phyloP scores from a whole-genome alignment of 768 basidiomycete species.

The Trametes sanguinea region DNA sequence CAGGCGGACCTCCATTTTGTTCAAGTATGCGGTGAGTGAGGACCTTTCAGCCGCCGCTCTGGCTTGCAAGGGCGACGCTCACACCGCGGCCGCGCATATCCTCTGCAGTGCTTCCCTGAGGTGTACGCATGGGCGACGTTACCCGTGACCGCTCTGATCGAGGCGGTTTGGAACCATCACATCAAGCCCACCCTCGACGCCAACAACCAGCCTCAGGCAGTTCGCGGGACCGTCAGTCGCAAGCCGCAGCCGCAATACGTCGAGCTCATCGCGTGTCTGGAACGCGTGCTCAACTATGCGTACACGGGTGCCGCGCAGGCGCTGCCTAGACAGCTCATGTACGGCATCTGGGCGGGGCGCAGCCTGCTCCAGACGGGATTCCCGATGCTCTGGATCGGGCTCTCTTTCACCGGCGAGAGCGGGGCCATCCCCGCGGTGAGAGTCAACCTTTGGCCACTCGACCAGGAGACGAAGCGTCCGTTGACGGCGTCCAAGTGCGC shows the following conservation, averaged over 20 bases:
- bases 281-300: neutral
- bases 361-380: no score
- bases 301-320: neutral
- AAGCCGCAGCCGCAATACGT: neutral
- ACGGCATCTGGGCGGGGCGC: no score
- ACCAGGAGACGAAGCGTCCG: neutral
- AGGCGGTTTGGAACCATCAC: neutral
- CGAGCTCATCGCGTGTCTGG: neutral
- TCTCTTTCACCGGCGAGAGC: neutral
- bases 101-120: neutral
- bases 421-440: no score
- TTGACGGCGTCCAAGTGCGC: constrained; percentile 1
- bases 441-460: neutral
- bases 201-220: neutral
- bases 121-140: neutral
- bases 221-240: neutral
- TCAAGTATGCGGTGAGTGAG: neutral
- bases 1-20: neutral
- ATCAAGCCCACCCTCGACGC: neutral
- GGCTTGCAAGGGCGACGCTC: no score
- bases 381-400: no score
- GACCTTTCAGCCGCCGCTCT: neutral
- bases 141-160: neutral
- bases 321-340: no score
- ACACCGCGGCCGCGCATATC: neutral